Evolutionary conservation across 1,284 basidiomycete genomes (phyloP), one percentile per base, ranked within the genome.

Genomic region (Anthracocystis setariae): DNA sequence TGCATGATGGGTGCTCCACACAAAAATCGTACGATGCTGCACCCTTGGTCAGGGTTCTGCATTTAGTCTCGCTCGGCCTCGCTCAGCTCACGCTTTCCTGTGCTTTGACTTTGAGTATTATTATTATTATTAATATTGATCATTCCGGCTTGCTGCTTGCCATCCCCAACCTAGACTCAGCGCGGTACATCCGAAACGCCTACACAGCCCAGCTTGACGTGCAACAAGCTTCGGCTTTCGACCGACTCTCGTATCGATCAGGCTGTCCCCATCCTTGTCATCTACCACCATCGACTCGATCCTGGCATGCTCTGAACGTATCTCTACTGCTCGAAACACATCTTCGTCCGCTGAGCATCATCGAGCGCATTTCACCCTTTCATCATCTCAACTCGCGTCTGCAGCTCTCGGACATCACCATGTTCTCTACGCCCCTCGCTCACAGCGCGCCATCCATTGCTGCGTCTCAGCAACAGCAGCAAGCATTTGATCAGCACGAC

Each of bases 381-480:
- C 37, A 15, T 38, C n/a, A 18, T 10, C 18, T 23, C 18, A 42
- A 8, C 13, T 21, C 8, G 39, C 18, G 8, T 7, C 18, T 18
- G n/a, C 8, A 21, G 39, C 18, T 8, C 18, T 23, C 39, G 18
- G 17, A 20, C 21, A 23, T 24, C 23, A n/a, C 33, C 40, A 67
- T 61, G 58, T 61, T 51, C 20, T 33, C 54, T 0, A 42, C 49
- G 8, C 17, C 46, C 9, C 32, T 60, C 33, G 25, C 35, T 53
- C 20, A 46, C 33, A 35, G 49, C 35, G 48, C 37, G 10, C 37
- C 50, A 10, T n/a, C 44, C 40, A 54, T 58, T 49, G 37, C 59
- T 33, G 48, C 59, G 15, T 48, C 54, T 32, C 67, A 64, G 23
- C 67, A 70, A 5, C 53, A 63, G 51, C 44, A 29, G 17, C 42